Evolutionary conservation across 208 protist species (phyloP), one percentile per base, ranked within the genome.

Genomic region (Trichomonas tenax): DNA sequence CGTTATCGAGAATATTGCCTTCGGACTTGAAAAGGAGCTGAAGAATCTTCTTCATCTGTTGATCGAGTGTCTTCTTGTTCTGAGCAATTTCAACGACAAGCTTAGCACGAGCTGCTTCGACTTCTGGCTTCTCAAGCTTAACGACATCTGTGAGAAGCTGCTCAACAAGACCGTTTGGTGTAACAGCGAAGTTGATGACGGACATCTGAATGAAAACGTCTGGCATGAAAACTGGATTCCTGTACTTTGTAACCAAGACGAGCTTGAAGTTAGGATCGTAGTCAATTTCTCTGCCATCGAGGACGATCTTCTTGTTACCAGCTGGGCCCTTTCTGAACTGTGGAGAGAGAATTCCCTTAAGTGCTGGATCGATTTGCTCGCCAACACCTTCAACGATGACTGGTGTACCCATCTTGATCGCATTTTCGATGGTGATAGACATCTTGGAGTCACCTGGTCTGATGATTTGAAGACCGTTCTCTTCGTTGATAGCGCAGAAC

Each of bases 311-410:
- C 21, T 63, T 41, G 21, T 97, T 96, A 31, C 97, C 97, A 38
- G 34, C 49, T 38, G 36, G 45, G 34, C n/a, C 96, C 81, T 96
- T 96, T 31, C 82, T 44, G 38, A 89, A 44, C 38, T 89, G 82
- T 31, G 82, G 82, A 17, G 40, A 46, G 11, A 89, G 97, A 40
- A 99, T 97, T 14, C 98, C 98, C 96, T 99, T 98, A 84, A 99
- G 97, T 63, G 98, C 98, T 34, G 98, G 98, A 97, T 99, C 98
- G 44, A 99, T 98, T 45, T 98, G 98, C 97, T 99, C 98, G 49
- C 98, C 98, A 9, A 99, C 97, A 96, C 99, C 98, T 96, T 99
- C 98, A 96, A 99, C 97, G 96, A 99, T 97, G 1, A 99, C 98
- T 1, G 98, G 97, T 21, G 97, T 98, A 96, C 98, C 98, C 10